Evolutionary conservation across 192 early-diverging fungal genomes (phyloP).

Genomic region (Ambispora gerdemannii): DNA sequence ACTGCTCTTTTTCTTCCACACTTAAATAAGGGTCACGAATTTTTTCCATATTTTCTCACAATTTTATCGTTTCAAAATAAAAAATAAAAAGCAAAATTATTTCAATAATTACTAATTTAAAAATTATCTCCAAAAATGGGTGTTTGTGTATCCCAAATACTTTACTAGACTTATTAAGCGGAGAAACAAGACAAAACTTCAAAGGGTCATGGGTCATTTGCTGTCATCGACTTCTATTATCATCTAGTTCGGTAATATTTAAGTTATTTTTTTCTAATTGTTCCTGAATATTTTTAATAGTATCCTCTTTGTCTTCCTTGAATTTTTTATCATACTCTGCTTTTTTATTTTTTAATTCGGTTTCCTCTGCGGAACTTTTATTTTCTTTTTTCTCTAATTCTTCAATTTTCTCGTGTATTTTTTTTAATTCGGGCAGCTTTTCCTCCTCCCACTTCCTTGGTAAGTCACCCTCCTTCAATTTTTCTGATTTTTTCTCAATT

Average conservation of each 20-base stretch:
- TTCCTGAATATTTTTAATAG: constrained; percentile 12
- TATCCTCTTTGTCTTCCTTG: neutral
- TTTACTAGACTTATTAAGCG: too few relatives aligned
- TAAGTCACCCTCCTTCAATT: neutral
- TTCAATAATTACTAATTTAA: constrained; percentile 17
- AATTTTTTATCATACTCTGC: neutral
- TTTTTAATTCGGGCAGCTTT: neutral
- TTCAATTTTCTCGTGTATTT: neutral
- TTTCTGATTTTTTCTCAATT: neutral
- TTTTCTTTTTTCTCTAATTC: neutral
- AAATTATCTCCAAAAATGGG: too few relatives aligned
- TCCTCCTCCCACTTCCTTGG: neutral
- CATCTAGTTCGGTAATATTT: neutral
- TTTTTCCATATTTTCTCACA: constrained; percentile 2
- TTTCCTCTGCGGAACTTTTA: neutral
- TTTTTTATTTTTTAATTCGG: neutral
- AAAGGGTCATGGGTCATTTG: neutral
- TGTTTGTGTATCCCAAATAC: too few relatives aligned
- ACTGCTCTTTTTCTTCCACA: constrained; percentile 4
- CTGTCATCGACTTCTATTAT: neutral
- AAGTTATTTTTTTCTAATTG: neutral
- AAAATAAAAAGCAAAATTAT: neutral
- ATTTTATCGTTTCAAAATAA: neutral
- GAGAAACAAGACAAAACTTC: neutral
- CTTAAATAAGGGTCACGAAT: constrained; percentile 1